A percentile compares a stretch with the other conserved stretches of the same genome.
Evolutionary conservation across 2,329 filamentous ascomycete species (phyloP).

Genomic region (Tetracladium maxilliforme): DNA sequence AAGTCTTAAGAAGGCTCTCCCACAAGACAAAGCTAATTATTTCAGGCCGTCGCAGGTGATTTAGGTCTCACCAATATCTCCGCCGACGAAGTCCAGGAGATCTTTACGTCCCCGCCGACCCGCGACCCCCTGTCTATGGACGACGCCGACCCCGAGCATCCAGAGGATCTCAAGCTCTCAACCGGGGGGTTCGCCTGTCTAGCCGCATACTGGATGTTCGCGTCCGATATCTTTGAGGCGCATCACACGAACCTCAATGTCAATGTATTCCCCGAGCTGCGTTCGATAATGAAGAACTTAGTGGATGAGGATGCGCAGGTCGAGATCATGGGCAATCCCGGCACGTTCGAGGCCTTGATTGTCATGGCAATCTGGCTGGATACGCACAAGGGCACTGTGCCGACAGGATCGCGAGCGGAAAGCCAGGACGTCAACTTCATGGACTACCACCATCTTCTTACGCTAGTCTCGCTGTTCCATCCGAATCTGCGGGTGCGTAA

Average conservation of each 20-base stretch:
- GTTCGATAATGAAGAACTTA: conserved; percentile 35
- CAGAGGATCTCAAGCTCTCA: conserved; percentile 39
- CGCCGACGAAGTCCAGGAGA: conserved; percentile 23
- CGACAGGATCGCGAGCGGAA: conserved; percentile 22
- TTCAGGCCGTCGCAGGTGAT: conserved; percentile 48
- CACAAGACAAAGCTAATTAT: neutral
- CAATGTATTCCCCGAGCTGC: conserved; percentile 48
- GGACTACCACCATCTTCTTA: conserved; percentile 37
- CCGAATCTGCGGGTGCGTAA: conserved; percentile 20
- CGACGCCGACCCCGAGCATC: conserved; percentile 28
- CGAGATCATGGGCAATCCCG: conserved; percentile 28
- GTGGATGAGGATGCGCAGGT: conserved; percentile 33
- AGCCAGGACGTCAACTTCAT: conserved; percentile 30
- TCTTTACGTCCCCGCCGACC: no score
- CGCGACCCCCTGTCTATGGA: conserved; percentile 16
- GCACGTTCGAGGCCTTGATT: conserved; percentile 43
- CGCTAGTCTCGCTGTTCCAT: conserved; percentile 18
- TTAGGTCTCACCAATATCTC: conserved; percentile 31
- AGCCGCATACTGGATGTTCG: conserved; percentile 47
- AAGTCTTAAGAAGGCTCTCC: conserved; percentile 16
- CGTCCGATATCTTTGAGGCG: conserved; percentile 45
- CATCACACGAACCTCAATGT: conserved; percentile 33
- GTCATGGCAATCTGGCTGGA: conserved; percentile 45
- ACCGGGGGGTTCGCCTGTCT: conserved; percentile 43
- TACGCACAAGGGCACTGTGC: no score